Conservation (phyloP, 352 stramenopile species). For the Plasmopara halstedii region DNA sequence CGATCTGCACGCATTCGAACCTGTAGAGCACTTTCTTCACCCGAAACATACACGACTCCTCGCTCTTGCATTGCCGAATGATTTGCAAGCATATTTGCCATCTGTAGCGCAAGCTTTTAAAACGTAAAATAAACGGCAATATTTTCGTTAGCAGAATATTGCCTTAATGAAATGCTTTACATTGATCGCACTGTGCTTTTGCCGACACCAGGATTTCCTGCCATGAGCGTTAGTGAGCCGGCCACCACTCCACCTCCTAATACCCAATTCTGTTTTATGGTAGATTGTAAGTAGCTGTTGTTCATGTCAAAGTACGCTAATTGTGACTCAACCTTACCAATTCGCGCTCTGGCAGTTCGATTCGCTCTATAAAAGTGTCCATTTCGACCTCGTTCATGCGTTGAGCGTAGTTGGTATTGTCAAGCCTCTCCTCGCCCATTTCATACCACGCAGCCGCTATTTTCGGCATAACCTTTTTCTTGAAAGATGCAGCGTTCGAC, state of each 20-base stretch:
- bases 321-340: too few species aligned
- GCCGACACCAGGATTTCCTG: conserved; percentile 91
- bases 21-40: conserved; percentile 95
- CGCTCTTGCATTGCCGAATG: conserved; percentile 12
- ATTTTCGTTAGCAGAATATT: too few species aligned
- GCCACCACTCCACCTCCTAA: conserved; percentile 94
- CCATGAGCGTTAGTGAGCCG: conserved; percentile 92
- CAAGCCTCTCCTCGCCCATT: conserved; percentile 10
- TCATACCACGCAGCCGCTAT: conserved; percentile 29
- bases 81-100: conserved; percentile 81
- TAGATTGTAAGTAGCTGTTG: conserved; percentile 31
- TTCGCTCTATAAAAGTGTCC: conserved; percentile 43
- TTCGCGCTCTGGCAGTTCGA: conserved; percentile 64
- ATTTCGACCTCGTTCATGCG: conserved; percentile 72
- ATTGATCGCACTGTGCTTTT: conserved; percentile 85
- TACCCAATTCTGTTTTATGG: conserved; percentile 82
- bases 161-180: too few species aligned
- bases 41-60: conserved; percentile 92
- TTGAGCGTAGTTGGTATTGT: conserved; percentile 23
- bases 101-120: conserved; percentile 89
- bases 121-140: too few species aligned
- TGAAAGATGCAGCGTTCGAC: conserved; percentile 43
- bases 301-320: too few species aligned
- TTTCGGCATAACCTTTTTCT: conserved; percentile 30
- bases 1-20: conserved; percentile 90